Conservation (phyloP, 2,329 filamentous ascomycete species). For the Blumeria hordei region DNA sequence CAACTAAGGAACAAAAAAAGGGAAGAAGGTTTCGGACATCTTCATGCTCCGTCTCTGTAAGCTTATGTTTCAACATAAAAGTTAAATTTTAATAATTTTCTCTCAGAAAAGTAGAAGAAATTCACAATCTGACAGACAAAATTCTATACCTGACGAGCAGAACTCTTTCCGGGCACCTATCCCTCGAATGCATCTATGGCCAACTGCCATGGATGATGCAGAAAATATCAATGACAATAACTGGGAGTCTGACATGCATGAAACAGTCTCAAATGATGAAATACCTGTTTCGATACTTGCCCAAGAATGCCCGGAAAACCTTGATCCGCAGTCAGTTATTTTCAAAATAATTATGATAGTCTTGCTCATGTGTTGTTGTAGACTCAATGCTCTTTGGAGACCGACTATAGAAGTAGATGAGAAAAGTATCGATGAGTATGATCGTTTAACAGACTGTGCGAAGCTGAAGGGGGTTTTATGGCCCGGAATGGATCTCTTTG, state of each 20-base stretch:
- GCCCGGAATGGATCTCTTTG: conserved; percentile 63
- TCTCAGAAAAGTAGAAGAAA: not conserved
- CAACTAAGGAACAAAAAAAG: conserved; percentile 47
- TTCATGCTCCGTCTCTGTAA: conserved; percentile 4
- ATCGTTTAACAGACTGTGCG: conserved; percentile 11
- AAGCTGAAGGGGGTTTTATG: conserved; percentile 47
- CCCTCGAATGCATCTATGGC: conserved; percentile 14
- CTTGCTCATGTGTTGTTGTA: not conserved
- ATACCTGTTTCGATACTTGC: conserved; percentile 10
- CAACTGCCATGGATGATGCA: conserved; percentile 3
- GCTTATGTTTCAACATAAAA: not conserved
- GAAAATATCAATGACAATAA: conserved; percentile 3
- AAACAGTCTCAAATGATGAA: conserved; percentile 12
- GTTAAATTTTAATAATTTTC: not conserved
- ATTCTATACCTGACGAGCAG: not conserved
- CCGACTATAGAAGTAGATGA: conserved; percentile 2
- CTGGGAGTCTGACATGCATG: conserved; percentile 6
- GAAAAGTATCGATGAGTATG: conserved; percentile 4
- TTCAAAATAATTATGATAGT: no score
- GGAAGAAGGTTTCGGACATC: conserved; percentile 1
- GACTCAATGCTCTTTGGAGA: conserved; percentile 10
- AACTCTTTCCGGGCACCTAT: conserved; percentile 10
- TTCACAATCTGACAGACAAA: not conserved
- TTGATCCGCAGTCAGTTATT: conserved; percentile 9
- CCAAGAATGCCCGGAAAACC: conserved; percentile 2